Evolutionary conservation across 2,329 filamentous ascomycete genomes (phyloP), one percentile per base, ranked within the genome.

Genomic region (Epichloe sibirici): DNA sequence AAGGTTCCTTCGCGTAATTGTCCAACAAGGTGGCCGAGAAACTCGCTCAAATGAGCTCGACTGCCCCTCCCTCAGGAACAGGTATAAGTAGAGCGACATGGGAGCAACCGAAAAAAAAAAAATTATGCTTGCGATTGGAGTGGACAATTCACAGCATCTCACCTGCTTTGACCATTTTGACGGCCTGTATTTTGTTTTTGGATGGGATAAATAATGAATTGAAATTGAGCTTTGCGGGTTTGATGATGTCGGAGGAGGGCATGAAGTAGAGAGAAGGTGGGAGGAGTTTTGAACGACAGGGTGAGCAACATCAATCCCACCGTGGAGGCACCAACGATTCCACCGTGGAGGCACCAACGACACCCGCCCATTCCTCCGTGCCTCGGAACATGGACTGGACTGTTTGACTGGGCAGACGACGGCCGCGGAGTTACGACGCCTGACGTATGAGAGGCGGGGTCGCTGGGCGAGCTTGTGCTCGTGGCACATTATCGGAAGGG

Each of bases 121-220:
- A n/a, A 28, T 2, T 7, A 28, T 45, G 21, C 25, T 17, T 37
- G 46, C 45, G 34, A 35, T 37, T 31, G 28, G 9, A 23, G 15
- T 48, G 17, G 5, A 6, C 23, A 21, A 42, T 45, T 13, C 11
- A 48, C n/a, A 23, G n/a, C 5, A 31, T 69, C 82, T 55, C 42
- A 95, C 89, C 88, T 77, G 91, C 90, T 82, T 95, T 96, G 79
- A 96, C 90, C 90, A 96, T 96, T 83, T 83, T 95, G 86, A 76
- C 74, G 76, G 74, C 62, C 76, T 72, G 66, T 60, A 65, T 63
- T 66, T 54, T 48, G 49, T 56, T 55, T 61, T 62, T 58, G 53
- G 48, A 52, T 31, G 12, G 28, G 25, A 45, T 15, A 15, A 38
- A n/a, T n/a, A 15, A 37, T 40, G 31, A 15, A 40, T n/a, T 49